These are phyloP conservation scores for Fusarium palustre DNA, from an alignment of 2,329 filamentous ascomycete species.

Conservation along the genomic window DNA sequence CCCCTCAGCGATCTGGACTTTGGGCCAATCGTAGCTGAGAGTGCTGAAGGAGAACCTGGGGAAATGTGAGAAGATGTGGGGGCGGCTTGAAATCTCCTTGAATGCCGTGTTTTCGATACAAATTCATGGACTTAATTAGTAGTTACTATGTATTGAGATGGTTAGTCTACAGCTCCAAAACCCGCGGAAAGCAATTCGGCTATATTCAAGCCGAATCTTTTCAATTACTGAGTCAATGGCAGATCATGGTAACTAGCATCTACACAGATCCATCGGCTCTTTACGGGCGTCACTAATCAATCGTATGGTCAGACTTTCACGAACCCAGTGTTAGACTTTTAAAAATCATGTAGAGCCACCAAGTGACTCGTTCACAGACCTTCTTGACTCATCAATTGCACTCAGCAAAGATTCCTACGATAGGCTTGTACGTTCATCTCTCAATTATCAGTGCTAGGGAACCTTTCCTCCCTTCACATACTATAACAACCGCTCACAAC, in stretches of 20 bases:
- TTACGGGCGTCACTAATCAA: neutral
- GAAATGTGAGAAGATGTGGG: conserved; percentile 49
- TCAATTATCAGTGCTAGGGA: conserved; percentile 1
- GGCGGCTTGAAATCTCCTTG: conserved; percentile 15
- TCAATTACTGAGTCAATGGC: neutral
- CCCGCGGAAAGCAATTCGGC: conserved; percentile 16
- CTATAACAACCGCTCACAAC: neutral
- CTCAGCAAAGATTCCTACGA: neutral
- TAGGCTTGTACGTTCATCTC: neutral
- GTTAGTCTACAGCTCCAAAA: neutral
- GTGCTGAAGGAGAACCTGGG: conserved; percentile 38
- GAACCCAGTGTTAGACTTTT: neutral
- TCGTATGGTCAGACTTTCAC: neutral
- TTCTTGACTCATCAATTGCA: neutral
- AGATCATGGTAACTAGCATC: neutral
- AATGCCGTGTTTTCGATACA: conserved; percentile 5
- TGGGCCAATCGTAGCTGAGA: conserved; percentile 27
- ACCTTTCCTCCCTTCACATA: conserved; percentile 1
- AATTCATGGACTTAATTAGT: too few species aligned
- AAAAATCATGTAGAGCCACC: too few species aligned
- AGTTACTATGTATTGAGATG: neutral
- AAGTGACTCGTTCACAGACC: too few species aligned
- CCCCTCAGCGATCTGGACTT: conserved; percentile 32
- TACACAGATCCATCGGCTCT: too few species aligned
- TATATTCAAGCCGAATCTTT: conserved; percentile 8